phyloP scores from a whole-genome alignment of 441 rosid species.

The Lepidium campestre region DNA sequence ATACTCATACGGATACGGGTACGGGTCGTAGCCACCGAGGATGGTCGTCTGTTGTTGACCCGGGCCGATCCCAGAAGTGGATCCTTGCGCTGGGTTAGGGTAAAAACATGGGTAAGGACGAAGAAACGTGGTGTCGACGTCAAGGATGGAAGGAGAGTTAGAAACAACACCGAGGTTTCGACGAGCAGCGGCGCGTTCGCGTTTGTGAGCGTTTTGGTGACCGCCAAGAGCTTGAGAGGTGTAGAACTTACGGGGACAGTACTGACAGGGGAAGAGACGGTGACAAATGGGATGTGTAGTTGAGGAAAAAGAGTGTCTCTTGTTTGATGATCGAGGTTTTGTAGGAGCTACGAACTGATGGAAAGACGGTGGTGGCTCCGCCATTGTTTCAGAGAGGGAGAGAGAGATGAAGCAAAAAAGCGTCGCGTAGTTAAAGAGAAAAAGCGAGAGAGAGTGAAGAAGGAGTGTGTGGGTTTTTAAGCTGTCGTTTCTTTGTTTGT shows the following conservation, averaged over 20 bases:
- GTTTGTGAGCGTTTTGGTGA: conserved; percentile 95
- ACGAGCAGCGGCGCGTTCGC: conserved; percentile 84
- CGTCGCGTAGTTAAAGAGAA: neutral
- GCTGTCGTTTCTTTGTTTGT: conserved; percentile 24
- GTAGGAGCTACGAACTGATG: conserved; percentile 23
- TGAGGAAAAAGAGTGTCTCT: conserved; percentile 26
- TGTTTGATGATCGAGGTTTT: conserved; percentile 28
- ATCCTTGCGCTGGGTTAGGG: conserved; percentile 3
- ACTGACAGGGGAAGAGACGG: conserved; percentile 68
- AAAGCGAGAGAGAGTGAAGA: neutral
- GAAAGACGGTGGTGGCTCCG: conserved; percentile 41
- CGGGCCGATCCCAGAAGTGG: conserved; percentile 7
- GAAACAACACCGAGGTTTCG: conserved; percentile 30
- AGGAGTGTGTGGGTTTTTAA: conserved; percentile 19
- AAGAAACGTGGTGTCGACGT: neutral
- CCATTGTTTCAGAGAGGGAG: conserved; percentile 41
- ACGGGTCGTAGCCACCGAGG: conserved; percentile 12
- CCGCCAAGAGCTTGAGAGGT: conserved; percentile 96
- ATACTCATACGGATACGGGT: conserved; percentile 3
- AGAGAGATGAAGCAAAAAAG: neutral
- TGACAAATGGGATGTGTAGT: conserved; percentile 25
- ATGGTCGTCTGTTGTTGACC: conserved; percentile 2
- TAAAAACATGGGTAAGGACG: conserved; percentile 18
- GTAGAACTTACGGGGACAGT: conserved; percentile 86
- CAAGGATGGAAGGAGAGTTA: conserved; percentile 13